Conservation (phyloP, 192 early-diverging fungal species). For the Entophlyctis luteolus region DNA sequence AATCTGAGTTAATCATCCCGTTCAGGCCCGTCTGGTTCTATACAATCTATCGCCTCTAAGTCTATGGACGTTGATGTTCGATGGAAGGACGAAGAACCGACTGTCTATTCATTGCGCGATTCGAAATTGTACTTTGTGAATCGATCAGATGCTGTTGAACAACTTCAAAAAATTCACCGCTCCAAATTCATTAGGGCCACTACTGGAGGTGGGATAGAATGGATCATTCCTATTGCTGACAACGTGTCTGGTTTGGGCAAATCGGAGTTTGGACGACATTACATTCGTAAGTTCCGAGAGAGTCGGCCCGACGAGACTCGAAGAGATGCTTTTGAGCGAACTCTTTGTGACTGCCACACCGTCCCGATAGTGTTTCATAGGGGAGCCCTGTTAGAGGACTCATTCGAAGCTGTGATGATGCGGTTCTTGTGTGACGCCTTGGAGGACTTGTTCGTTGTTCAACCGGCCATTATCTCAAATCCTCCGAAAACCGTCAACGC, state of each 20-base stretch:
- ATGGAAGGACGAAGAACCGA: conserved; percentile 5
- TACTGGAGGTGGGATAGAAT: neutral
- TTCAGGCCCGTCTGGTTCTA: no score
- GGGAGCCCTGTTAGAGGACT: neutral
- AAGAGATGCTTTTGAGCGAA: neutral
- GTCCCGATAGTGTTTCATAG: neutral
- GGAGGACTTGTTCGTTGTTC: neutral
- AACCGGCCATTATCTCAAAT: neutral
- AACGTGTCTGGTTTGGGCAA: neutral
- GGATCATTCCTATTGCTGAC: conserved; percentile 13
- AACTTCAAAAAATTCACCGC: conserved; percentile 4
- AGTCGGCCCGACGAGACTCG: neutral
- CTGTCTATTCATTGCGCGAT: neutral
- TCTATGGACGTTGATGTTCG: neutral
- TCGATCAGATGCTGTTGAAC: neutral
- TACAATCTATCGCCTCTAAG: neutral
- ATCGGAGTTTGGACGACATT: conserved; percentile 1
- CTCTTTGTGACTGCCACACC: conserved; percentile 13
- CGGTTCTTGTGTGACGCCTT: neutral
- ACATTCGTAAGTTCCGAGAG: conserved; percentile 7
- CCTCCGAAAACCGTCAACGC: neutral
- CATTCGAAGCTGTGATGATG: conserved; percentile 6
- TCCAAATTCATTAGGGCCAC: neutral
- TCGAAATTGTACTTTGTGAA: neutral
- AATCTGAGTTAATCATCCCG: no score